A percentile compares a stretch with the other conserved stretches of the same genome.
phyloP scores from a whole-genome alignment of 2,329 filamentous ascomycete genomes.

The Aspergillus ochraceoroseus region DNA sequence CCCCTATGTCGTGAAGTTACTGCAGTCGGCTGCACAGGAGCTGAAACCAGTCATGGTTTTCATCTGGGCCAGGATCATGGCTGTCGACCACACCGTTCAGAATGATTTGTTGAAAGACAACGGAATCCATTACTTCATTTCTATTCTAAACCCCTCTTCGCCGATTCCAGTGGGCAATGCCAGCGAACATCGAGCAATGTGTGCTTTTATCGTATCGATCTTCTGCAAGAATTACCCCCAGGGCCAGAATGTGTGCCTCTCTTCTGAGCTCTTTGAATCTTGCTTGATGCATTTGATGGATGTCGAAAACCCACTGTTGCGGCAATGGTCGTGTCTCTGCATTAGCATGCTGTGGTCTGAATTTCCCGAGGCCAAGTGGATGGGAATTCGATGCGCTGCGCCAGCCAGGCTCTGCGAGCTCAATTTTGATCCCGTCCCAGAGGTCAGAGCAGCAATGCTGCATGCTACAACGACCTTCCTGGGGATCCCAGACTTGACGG shows the following conservation, averaged over 20 bases:
- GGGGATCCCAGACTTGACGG: conserved; percentile 85
- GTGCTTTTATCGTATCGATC: conserved; percentile 94
- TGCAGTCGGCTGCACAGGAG: conserved; percentile 91
- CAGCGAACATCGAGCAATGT: conserved; percentile 97
- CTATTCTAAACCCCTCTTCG: conserved; percentile 79
- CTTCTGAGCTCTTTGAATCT: conserved; percentile 81
- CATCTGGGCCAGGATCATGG: conserved; percentile 94
- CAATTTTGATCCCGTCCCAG: conserved; percentile 78
- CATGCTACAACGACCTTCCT: conserved; percentile 92
- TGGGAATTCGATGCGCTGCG: conserved; percentile 83
- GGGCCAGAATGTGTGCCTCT: conserved; percentile 85
- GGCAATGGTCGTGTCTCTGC: conserved; percentile 94
- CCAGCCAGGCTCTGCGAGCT: conserved; percentile 75
- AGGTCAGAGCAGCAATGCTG: conserved; percentile 88
- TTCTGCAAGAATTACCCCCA: conserved; percentile 93
- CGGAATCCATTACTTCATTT: conserved; percentile 93
- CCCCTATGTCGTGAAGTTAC: conserved; percentile 92
- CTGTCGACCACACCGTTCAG: conserved; percentile 91
- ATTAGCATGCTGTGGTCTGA: conserved; percentile 92
- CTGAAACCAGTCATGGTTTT: conserved; percentile 99
- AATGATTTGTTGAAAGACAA: conserved; percentile 93
- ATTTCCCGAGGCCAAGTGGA: conserved; percentile 89
- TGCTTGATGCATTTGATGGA: conserved; percentile 81
- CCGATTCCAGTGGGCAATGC: conserved; percentile 79
- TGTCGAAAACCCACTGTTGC: conserved; percentile 76